Conservation (phyloP, 1,139 yeast genomes). For the Suhomyces terraborum region DNA sequence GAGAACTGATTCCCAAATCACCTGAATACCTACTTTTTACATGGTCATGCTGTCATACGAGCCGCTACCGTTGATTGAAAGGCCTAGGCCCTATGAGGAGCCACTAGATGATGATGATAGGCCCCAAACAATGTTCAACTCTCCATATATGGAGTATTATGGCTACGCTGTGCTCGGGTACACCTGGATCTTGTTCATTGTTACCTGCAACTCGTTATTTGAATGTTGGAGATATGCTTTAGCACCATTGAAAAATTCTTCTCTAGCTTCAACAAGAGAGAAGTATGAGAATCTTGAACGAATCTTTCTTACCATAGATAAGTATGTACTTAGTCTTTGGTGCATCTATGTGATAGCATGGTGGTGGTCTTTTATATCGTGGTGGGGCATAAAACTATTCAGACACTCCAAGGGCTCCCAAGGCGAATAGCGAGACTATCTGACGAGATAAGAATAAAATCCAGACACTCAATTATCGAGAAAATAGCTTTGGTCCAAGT, state of each 20-base stretch:
- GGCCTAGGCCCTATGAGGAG: conserved; percentile 15
- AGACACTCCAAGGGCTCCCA: conserved; percentile 67
- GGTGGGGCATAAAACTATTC: conserved; percentile 78
- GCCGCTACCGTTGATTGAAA: conserved; percentile 21
- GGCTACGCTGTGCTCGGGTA: conserved; percentile 41
- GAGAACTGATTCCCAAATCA: neutral
- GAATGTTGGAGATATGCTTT: conserved; percentile 48
- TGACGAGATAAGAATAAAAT: too few relatives aligned
- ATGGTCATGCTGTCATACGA: conserved; percentile 6
- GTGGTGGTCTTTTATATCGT: conserved; percentile 76
- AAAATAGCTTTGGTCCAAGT: too few relatives aligned
- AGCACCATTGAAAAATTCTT: conserved; percentile 26
- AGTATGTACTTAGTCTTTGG: conserved; percentile 53
- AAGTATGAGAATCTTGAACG: conserved; percentile 19
- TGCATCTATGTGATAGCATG: conserved; percentile 62
- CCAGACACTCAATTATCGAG: too few relatives aligned
- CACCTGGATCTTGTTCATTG: conserved; percentile 44
- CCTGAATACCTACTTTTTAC: neutral
- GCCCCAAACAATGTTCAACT: conserved; percentile 21
- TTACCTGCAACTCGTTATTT: conserved; percentile 47
- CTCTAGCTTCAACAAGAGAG: conserved; percentile 14
- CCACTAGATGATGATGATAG: conserved; percentile 15
- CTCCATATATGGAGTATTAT: conserved; percentile 11
- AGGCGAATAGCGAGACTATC: conserved; percentile 1
- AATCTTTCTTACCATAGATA: conserved; percentile 34